phyloP scores from a whole-genome alignment of 768 basidiomycete species.

The Lentinula sp. region DNA sequence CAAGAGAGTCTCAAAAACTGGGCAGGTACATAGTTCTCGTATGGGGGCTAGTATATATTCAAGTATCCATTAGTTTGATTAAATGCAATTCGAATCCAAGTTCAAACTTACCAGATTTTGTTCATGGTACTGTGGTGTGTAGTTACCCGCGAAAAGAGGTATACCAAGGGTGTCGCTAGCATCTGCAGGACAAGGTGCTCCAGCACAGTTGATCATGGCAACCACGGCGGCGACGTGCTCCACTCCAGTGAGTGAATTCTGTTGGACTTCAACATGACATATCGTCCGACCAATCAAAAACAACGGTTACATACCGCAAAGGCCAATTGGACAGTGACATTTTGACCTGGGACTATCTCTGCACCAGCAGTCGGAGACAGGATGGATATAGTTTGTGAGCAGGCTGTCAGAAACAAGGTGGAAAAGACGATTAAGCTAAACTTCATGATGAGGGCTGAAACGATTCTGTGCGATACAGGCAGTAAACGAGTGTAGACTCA shows the following conservation, averaged over 20 bases:
- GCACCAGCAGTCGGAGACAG: not conserved
- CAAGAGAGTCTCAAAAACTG: not conserved
- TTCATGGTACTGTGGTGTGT: not conserved
- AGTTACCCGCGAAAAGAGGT: not conserved
- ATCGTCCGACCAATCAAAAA: not conserved
- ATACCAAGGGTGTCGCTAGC: constrained; percentile 1
- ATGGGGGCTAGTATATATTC: not conserved
- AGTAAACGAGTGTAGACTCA: too few species aligned
- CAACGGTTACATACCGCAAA: not conserved
- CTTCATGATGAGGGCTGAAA: not conserved
- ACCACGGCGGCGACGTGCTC: constrained; percentile 1
- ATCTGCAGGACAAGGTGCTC: not conserved
- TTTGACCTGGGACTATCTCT: not conserved
- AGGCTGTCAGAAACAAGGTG: not conserved
- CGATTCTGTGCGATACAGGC: not conserved
- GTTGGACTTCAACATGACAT: not conserved
- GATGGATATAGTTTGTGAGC: not conserved
- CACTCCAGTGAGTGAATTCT: constrained; percentile 4
- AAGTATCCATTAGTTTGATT: not conserved
- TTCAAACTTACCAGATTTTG: not conserved
- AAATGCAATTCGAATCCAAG: not conserved
- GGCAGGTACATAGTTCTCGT: not conserved
- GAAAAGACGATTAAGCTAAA: not conserved
- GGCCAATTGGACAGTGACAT: not conserved
- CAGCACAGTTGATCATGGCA: constrained; percentile 1